Percentiles rank a stretch among this genome's conserved stretches.
phyloP scores from a whole-genome alignment of 2,329 filamentous ascomycete genomes.

The Aschersonia sp. region DNA sequence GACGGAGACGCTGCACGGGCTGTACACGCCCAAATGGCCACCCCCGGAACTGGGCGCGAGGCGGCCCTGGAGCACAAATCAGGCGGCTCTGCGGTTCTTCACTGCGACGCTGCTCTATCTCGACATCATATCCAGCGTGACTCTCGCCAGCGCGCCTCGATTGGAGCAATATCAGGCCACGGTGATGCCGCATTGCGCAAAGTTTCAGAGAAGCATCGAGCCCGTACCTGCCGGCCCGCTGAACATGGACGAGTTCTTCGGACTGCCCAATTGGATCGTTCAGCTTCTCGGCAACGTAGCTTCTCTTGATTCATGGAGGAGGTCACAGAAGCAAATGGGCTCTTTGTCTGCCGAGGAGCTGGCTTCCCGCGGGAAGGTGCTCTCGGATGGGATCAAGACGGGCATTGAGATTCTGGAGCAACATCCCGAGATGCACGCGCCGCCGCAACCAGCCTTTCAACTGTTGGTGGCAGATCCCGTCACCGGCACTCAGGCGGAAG shows the following conservation, averaged over 20 bases:
- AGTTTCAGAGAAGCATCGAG: constrained; percentile 5
- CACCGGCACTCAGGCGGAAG: constrained; percentile 8
- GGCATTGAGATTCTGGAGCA: constrained; percentile 16
- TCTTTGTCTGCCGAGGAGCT: constrained; percentile 31
- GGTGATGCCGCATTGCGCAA: constrained; percentile 19
- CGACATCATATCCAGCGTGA: constrained; percentile 35
- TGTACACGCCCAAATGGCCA: constrained; percentile 18
- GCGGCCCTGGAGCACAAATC: constrained; percentile 27
- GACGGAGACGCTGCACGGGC: constrained; percentile 17
- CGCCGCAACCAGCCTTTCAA: not conserved
- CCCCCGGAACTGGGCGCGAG: constrained; percentile 16
- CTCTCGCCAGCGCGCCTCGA: constrained; percentile 25
- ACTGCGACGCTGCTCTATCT: constrained; percentile 30
- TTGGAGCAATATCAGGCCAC: constrained; percentile 25
- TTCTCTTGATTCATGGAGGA: constrained; percentile 40
- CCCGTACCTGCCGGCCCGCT: constrained; percentile 15
- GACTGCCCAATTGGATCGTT: constrained; percentile 43
- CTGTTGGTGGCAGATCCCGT: constrained; percentile 7
- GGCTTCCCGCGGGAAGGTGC: constrained; percentile 25
- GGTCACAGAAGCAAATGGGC: constrained; percentile 24
- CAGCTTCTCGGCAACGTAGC: constrained; percentile 39
- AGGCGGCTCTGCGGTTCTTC: constrained; percentile 32
- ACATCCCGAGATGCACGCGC: constrained; percentile 3
- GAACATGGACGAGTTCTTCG: constrained; percentile 35
- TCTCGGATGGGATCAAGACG: constrained; percentile 22